Conservation (phyloP, 495 filamentous ascomycete species). For the Aspergillus cristatus region DNA sequence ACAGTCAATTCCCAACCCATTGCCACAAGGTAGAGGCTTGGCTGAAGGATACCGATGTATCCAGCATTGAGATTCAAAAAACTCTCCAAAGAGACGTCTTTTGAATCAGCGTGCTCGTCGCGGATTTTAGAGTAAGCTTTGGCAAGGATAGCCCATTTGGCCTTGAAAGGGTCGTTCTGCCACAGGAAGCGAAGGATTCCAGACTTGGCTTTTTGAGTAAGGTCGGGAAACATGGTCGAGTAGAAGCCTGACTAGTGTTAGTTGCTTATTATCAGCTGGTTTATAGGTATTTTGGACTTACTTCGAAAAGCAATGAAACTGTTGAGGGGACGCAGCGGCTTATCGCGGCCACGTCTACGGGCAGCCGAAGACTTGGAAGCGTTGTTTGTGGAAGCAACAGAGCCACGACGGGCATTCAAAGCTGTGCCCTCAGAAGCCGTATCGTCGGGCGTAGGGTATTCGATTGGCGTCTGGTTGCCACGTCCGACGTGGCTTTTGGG, state of each 20-base stretch:
- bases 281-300: conserved; percentile 18
- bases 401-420: neutral
- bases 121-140: conserved; percentile 42
- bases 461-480: neutral
- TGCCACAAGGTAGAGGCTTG: conserved; percentile 27
- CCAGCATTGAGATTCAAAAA: conserved; percentile 28
- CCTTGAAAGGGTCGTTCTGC: conserved; percentile 33
- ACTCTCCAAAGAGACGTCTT: conserved; percentile 22
- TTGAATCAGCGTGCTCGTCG: conserved; percentile 26
- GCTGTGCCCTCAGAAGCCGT: too few species aligned
- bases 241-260: conserved; percentile 30
- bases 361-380: conserved; percentile 1
- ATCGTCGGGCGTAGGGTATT: too few species aligned
- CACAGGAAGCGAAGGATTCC: conserved; percentile 31
- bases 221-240: conserved; percentile 23
- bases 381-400: neutral
- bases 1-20: conserved; percentile 28
- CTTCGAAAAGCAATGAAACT: conserved; percentile 41
- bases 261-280: too few species aligned
- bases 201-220: conserved; percentile 38
- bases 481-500: neutral
- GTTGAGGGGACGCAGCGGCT: conserved; percentile 29
- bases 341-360: conserved; percentile 3
- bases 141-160: conserved; percentile 40
- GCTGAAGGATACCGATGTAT: conserved; percentile 28